phyloP scores from a whole-genome alignment of 2,329 filamentous ascomycete species.

The Alternaria longipes region DNA sequence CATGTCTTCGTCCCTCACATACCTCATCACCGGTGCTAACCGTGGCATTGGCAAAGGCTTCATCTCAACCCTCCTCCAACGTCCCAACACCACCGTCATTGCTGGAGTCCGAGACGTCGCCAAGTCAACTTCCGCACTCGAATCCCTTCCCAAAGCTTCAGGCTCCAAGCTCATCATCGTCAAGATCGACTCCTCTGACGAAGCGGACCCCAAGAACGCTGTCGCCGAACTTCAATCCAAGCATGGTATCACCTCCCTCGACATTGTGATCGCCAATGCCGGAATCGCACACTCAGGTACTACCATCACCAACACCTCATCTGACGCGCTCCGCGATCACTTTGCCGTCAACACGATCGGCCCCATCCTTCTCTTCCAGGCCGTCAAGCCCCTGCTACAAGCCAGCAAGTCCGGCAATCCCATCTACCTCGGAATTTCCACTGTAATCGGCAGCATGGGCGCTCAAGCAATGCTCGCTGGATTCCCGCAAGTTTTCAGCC shows the following conservation, averaged over 20 bases:
- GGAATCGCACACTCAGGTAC: constrained; percentile 45
- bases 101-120: constrained; percentile 22
- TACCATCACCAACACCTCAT: background rate
- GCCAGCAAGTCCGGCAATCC: constrained; percentile 18
- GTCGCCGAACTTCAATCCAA: constrained; percentile 10
- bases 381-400: constrained; percentile 51
- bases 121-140: constrained; percentile 5
- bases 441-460: constrained; percentile 15
- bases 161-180: constrained; percentile 28
- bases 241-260: constrained; percentile 54
- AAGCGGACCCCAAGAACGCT: constrained; percentile 17
- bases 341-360: constrained; percentile 55
- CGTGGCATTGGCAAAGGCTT: constrained; percentile 25
- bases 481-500: background rate
- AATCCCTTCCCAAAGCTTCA: constrained; percentile 45
- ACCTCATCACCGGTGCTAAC: constrained; percentile 7
- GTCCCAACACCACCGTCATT: constrained; percentile 29
- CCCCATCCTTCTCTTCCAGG: constrained; percentile 45
- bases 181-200: constrained; percentile 19
- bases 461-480: background rate
- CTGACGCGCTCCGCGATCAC: constrained; percentile 8
- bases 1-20: background rate
- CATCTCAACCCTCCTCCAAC: constrained; percentile 14
- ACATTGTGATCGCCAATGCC: constrained; percentile 64
- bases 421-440: constrained; percentile 25